Percentiles rank a stretch among this genome's conserved stretches.
phyloP scores from a whole-genome alignment of 805 yeast species.

The Kurtzmaniella cleridarum region DNA sequence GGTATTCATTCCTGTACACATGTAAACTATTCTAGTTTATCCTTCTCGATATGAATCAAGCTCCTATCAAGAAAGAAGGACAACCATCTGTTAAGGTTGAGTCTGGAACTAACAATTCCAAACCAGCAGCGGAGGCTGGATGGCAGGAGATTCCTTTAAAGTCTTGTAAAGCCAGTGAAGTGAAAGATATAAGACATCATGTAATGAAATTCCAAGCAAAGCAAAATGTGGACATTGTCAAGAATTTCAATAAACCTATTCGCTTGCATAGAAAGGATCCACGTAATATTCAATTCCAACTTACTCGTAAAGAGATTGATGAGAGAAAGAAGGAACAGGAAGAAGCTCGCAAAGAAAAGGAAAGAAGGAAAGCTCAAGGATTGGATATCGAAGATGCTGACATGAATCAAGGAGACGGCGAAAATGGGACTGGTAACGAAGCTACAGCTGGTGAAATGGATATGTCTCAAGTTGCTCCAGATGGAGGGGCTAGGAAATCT shows the following conservation, averaged over 20 bases:
- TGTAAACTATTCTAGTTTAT: constrained; percentile 1
- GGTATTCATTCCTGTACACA: neutral
- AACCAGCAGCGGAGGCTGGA: constrained; percentile 13
- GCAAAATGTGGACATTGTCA: constrained; percentile 63
- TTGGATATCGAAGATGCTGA: constrained; percentile 12
- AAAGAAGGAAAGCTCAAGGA: constrained; percentile 12
- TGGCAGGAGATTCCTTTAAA: constrained; percentile 57
- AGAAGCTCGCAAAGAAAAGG: constrained; percentile 19
- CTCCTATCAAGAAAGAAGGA: constrained; percentile 23
- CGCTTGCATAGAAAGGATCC: constrained; percentile 93
- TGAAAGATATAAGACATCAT: constrained; percentile 71
- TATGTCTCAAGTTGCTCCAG: constrained; percentile 79
- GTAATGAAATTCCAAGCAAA: constrained; percentile 75
- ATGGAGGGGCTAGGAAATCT: constrained; percentile 77
- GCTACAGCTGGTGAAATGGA: constrained; percentile 35
- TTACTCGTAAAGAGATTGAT: constrained; percentile 72
- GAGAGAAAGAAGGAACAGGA: constrained; percentile 38
- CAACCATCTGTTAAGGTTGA: constrained; percentile 2
- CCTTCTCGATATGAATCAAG: constrained; percentile 18
- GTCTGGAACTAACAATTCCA: neutral
- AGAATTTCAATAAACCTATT: constrained; percentile 74
- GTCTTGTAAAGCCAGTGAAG: constrained; percentile 67
- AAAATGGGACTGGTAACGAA: constrained; percentile 6
- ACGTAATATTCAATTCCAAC: constrained; percentile 78
- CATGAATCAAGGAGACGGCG: constrained; percentile 11